phyloP scores from a whole-genome alignment of 495 filamentous ascomycete genomes.

The Penicillium roqueforti region DNA sequence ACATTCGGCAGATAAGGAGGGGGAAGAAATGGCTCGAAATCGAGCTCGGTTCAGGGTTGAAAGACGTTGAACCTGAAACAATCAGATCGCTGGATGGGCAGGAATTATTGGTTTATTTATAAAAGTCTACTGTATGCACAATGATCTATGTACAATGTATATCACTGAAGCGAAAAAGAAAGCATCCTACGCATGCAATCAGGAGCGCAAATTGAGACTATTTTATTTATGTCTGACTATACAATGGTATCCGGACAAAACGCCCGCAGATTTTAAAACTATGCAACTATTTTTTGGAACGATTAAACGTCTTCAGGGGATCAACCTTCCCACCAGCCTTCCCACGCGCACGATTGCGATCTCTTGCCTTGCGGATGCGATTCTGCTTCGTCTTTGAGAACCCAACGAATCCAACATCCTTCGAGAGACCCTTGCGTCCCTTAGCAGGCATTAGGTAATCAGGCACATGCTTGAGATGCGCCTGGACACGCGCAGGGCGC shows the following conservation, averaged over 20 bases:
- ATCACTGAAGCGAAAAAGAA: not conserved
- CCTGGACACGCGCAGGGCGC: constrained; percentile 70
- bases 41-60: constrained; percentile 24
- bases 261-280: constrained; percentile 7
- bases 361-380: constrained; percentile 68
- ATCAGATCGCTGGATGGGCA: constrained; percentile 19
- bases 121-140: not conserved
- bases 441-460: constrained; percentile 87
- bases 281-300: constrained; percentile 28
- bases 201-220: constrained; percentile 2
- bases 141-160: not conserved
- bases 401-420: constrained; percentile 66
- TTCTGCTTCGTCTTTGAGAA: constrained; percentile 70
- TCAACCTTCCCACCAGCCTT: constrained; percentile 60
- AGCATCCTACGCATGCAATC: not conserved
- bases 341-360: constrained; percentile 53
- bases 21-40: constrained; percentile 39
- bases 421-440: constrained; percentile 62
- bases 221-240: constrained; percentile 21
- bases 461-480: constrained; percentile 91
- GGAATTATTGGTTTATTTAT: constrained; percentile 9
- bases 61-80: constrained; percentile 19
- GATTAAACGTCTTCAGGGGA: constrained; percentile 86
- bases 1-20: constrained; percentile 26
- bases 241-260: constrained; percentile 33